Base-by-base conservation (phyloP, 805 yeast species). In the Candida nonsorbophila region DNA sequence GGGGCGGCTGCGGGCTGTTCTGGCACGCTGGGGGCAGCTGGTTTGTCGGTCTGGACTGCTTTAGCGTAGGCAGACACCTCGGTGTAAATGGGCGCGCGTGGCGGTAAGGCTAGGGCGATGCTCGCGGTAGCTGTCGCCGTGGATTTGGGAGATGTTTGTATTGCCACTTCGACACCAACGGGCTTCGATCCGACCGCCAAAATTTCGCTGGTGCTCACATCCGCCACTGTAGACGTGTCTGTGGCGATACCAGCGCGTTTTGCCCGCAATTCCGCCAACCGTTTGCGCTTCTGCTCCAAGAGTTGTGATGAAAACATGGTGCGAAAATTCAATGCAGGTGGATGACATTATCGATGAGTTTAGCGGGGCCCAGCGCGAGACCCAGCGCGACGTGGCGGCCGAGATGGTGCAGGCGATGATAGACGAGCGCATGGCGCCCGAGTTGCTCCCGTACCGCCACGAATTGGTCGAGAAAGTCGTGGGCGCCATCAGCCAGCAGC, bases 341-440 rank as follows among this genome's bases (percentile, higher is more conserved):
- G 84, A 80, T 34, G 90, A 80, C 45, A 80, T 81, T 38, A 59
- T 83, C 26, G 67, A 68, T 25, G 87, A 81, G 33, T 74, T 84
- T 35, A 86, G 81, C 36, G 32, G 20, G 24, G 32, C 30, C 25
- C 12, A 20, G 18, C 14, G 17, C 19, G 8, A 15, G 24, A 2
- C 14, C 19, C 9, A 6, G 14, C 8, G 17, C 16, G 20, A 15
- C 24, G 23, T 12, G 48, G 53, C 11, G 72, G 78, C 30, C 49
- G 69, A 16, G 47, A 55, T 20, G 24, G 65, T 73, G 14, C 68
- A 65, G 16, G 75, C 77, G 2, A 90, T 95, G 97, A 58, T 82
- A 17, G 73, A 81, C 29, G 98, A 92, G 51, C 68, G 95, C 31
- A 77, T 77, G 68, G 66, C 92, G 1, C 97, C 97, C 0, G 95